Evolutionary conservation across 2,329 filamentous ascomycete species (phyloP).

Genomic region (Lanzia echinophila): DNA sequence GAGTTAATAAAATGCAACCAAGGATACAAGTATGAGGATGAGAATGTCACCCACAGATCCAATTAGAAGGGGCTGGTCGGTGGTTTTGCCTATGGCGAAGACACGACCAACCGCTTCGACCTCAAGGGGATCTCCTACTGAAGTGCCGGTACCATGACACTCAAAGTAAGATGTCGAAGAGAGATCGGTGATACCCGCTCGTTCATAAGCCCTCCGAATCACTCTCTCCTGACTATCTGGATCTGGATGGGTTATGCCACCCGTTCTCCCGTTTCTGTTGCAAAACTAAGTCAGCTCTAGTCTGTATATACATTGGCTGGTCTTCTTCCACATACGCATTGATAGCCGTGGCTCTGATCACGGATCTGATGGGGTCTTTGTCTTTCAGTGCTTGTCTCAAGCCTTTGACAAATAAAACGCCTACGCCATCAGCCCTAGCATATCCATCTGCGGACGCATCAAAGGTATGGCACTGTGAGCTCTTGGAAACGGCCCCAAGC

Average conservation of each 20-base stretch:
- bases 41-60: neutral
- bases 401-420: conserved; percentile 36
- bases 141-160: conserved; percentile 16
- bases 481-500: conserved; percentile 25
- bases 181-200: neutral
- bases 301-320: conserved; percentile 37
- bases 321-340: conserved; percentile 34
- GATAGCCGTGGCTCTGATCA: conserved; percentile 36
- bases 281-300: no score
- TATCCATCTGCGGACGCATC: conserved; percentile 33
- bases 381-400: conserved; percentile 36
- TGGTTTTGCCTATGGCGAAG: neutral
- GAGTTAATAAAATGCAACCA: neutral
- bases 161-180: conserved; percentile 18
- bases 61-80: neutral
- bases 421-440: conserved; percentile 38
- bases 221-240: conserved; percentile 33
- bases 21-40: neutral
- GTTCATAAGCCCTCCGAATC: conserved; percentile 8
- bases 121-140: conserved; percentile 15
- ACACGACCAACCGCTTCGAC: conserved; percentile 8
- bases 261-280: conserved; percentile 26
- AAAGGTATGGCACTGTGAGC: conserved; percentile 11
- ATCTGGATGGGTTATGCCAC: conserved; percentile 49
- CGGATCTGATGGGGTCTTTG: conserved; percentile 36